These are phyloP conservation scores for Hymenoscyphus salicellus DNA, from an alignment of 2,329 filamentous ascomycete species.

Conservation along the genomic window DNA sequence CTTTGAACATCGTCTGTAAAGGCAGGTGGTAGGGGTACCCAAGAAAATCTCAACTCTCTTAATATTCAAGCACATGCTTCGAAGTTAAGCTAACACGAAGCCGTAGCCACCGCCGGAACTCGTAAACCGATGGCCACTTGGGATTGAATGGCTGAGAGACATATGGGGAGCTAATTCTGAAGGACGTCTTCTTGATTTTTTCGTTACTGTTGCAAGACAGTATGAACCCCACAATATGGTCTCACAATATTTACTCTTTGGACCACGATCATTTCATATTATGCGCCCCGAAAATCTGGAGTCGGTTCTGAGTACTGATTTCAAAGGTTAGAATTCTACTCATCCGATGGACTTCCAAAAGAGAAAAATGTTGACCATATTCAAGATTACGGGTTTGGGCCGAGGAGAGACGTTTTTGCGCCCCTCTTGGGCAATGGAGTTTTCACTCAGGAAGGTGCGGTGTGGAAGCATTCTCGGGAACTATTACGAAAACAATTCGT, in stretches of 20 bases:
- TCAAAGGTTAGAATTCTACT: slow-evolving; percentile 19
- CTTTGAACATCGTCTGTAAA: too few species aligned
- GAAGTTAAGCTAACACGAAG: not conserved
- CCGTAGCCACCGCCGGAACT: slow-evolving; percentile 34
- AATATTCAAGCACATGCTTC: not conserved
- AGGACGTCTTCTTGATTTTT: slow-evolving; percentile 27
- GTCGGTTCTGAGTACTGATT: slow-evolving; percentile 31
- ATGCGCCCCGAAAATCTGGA: slow-evolving; percentile 34
- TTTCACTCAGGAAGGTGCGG: slow-evolving; percentile 37
- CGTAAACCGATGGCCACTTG: slow-evolving; percentile 36
- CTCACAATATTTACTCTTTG: slow-evolving; percentile 33
- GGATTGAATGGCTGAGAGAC: slow-evolving; percentile 35
- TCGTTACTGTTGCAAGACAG: slow-evolving; percentile 32
- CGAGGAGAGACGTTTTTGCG: slow-evolving; percentile 25
- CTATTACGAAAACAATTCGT: slow-evolving; percentile 31
- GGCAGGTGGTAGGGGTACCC: too few species aligned
- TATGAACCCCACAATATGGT: slow-evolving; percentile 35
- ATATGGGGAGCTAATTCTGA: slow-evolving; percentile 31
- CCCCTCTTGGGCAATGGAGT: slow-evolving; percentile 38
- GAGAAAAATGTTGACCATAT: not conserved
- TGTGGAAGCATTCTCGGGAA: slow-evolving; percentile 37
- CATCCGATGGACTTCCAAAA: not conserved
- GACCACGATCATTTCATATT: slow-evolving; percentile 29
- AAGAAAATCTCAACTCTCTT: too few species aligned
- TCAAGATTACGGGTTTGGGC: slow-evolving; percentile 32